Conservation (phyloP, 352 stramenopile species). For the Phytophthora megakarya region DNA sequence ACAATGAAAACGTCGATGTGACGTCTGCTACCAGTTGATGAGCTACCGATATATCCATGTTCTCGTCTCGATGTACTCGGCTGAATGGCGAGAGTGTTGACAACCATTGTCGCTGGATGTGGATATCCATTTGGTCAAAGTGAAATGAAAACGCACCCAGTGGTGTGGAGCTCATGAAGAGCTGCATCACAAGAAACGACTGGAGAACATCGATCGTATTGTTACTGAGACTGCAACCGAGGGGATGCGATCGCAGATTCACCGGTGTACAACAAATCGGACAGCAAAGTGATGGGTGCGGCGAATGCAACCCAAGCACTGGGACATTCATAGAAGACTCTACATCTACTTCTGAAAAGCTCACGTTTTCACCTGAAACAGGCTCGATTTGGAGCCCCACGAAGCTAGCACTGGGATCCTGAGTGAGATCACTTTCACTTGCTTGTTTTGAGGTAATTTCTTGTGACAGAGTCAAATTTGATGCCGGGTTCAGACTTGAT, state of each 20-base stretch:
- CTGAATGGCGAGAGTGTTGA: conserved; percentile 1
- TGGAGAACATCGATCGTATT: conserved; percentile 11
- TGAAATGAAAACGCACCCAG: conserved; percentile 16
- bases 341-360: not conserved
- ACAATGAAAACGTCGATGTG: conserved; percentile 6
- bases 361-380: not conserved
- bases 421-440: not conserved
- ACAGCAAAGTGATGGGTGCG: not conserved
- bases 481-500: not conserved
- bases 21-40: conserved; percentile 2
- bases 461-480: not conserved
- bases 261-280: conserved; percentile 9
- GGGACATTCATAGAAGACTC: not conserved
- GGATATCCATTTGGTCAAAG: conserved; percentile 16
- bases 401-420: not conserved
- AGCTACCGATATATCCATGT: not conserved
- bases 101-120: conserved; percentile 16
- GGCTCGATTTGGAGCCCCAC: not conserved
- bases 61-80: not conserved
- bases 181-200: conserved; percentile 6
- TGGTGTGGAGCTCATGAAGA: conserved; percentile 12
- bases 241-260: not conserved
- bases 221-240: not conserved
- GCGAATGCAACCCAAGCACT: not conserved
- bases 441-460: not conserved